Percentiles rank a stretch among this genome's conserved stretches.
Conservation (phyloP, 1,284 basidiomycete species). For the Singerocomus inundabilis region DNA sequence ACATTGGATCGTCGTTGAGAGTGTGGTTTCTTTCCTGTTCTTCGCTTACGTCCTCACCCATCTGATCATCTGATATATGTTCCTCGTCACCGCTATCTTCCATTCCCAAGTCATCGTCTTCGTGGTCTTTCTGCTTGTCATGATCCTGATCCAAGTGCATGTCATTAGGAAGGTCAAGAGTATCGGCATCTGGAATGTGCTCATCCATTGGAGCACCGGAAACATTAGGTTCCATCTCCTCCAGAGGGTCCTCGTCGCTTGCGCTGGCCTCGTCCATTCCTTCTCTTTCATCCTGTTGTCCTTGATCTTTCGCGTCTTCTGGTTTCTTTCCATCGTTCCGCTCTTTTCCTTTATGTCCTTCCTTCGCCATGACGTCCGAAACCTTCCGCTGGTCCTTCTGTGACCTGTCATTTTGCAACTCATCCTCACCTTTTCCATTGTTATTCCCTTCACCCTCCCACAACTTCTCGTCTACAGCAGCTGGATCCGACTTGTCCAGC, state of each 20-base stretch:
- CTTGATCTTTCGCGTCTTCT: conserved; percentile 37
- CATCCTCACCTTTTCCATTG: conserved; percentile 47
- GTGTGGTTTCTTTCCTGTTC: conserved; percentile 21
- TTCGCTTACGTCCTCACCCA: conserved; percentile 39
- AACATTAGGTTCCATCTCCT: conserved; percentile 39
- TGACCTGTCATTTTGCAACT: conserved; percentile 54
- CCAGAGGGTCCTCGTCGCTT: conserved; percentile 27
- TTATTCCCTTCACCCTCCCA: conserved; percentile 84
- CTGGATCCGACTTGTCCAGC: conserved; percentile 84
- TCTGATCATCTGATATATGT: conserved; percentile 38
- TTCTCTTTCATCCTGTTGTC: conserved; percentile 35
- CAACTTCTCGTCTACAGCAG: conserved; percentile 92
- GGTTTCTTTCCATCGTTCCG: conserved; percentile 34
- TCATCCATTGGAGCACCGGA: conserved; percentile 72
- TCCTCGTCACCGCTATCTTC: conserved; percentile 43
- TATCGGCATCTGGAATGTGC: conserved; percentile 71
- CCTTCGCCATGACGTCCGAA: conserved; percentile 75
- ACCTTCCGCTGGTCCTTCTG: conserved; percentile 45
- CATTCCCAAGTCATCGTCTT: conserved; percentile 33
- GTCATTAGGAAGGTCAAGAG: conserved; percentile 83
- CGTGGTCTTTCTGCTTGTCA: conserved; percentile 36
- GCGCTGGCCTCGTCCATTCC: conserved; percentile 35
- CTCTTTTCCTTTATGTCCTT: conserved; percentile 35
- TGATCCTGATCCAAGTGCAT: conserved; percentile 59
- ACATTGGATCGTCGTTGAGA: conserved; percentile 22